These are phyloP conservation scores for Nitzschia sp. DNA, from an alignment of 108 stramenopile genomes.

Conservation along the genomic window DNA sequence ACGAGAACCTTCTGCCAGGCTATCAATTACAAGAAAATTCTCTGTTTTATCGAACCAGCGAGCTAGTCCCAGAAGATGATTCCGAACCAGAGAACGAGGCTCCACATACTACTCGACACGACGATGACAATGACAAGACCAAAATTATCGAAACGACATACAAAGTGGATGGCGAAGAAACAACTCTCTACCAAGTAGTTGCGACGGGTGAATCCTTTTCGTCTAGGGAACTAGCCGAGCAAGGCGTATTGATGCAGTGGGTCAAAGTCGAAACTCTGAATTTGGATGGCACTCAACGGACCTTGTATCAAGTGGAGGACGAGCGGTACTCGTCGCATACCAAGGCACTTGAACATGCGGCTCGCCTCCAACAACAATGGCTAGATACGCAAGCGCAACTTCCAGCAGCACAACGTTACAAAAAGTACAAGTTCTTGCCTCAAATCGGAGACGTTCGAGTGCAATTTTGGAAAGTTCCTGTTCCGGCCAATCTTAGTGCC, in stretches of 20 bases:
- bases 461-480: background rate
- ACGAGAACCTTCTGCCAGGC: background rate
- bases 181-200: background rate
- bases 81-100: background rate
- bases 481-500: background rate
- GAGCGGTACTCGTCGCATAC: background rate
- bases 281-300: background rate
- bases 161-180: constrained; percentile 8
- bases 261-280: background rate
- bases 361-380: background rate
- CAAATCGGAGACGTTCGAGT: constrained; percentile 7
- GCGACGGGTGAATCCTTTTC: constrained; percentile 9
- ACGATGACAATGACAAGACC: constrained; percentile 1
- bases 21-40: background rate
- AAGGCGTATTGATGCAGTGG: background rate
- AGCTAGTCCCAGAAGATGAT: background rate
- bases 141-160: background rate
- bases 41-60: background rate
- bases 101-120: background rate
- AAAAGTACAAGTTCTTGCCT: constrained; percentile 6
- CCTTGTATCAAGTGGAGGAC: background rate
- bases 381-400: background rate
- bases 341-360: background rate
- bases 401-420: background rate
- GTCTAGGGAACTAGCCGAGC: background rate